Evolutionary conservation across 148 eudicot genomes (phyloP), one percentile per base, ranked within the genome.

Genomic region (Rhododendron vialii): DNA sequence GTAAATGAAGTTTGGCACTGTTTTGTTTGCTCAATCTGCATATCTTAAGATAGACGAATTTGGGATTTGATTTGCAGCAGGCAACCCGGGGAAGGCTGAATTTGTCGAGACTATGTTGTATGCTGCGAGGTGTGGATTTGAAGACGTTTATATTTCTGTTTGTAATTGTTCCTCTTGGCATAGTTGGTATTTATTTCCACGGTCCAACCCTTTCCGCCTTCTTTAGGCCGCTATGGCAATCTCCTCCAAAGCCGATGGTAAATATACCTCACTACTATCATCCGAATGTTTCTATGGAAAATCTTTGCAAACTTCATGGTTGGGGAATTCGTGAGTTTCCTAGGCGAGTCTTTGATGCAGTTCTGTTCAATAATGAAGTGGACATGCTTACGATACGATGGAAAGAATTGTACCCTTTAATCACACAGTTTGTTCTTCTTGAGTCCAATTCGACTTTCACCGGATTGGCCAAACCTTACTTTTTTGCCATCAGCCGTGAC

Each of bases 361-460:
- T 93, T 41, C 74, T 93, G 4, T 93, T 93, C 88, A 93, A 90
- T 81, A 93, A 93, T 18, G 95, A 93, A 85, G 83, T 92, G 2
- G 95, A 93, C 84, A 92, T 93, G 91, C 92, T 93, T 48, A 91
- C 85, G 1, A 90, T 93, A 22, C 82, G 95, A 35, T 93, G 95
- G 95, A 91, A 92, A 41, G 95, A 93, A 43, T 74, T 91, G 87
- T 90, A 88, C 71, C 95, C 95, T 83, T 93, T 90, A 63, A 87
- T 93, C 8, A 85, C 95, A 18, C 92, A 88, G 71, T 93, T 93
- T 88, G 95, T 93, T 67, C 88, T 93, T 28, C 90, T 93, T 8
- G 95, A 93, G 84, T 90, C 95, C 4, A 93, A 93, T 80, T 93
- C 95, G 0, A 93, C 95, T 12, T 93, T 93, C 82, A 92, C 95